Evolutionary conservation across 1,284 basidiomycete genomes (phyloP).

Genomic region (Boletellus dicymbophilus): DNA sequence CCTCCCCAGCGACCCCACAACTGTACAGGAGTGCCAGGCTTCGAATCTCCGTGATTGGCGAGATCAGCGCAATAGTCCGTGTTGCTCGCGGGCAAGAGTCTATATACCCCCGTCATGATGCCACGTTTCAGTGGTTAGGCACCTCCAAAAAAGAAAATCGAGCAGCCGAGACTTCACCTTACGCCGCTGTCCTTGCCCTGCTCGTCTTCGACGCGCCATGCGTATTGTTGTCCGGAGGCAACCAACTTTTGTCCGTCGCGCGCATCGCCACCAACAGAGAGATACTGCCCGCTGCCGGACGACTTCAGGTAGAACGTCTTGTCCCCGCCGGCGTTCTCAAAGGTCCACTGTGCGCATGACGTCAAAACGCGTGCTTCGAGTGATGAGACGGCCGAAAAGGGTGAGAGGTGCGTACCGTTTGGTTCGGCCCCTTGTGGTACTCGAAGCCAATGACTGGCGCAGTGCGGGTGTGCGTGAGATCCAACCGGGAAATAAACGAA

Average conservation of each 20-base stretch:
- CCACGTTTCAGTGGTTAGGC: neutral
- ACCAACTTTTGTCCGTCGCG: conserved; percentile 30
- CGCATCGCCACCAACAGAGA: conserved; percentile 36
- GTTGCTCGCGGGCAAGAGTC: conserved; percentile 26
- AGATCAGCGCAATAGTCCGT: conserved; percentile 27
- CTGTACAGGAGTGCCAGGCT: conserved; percentile 31
- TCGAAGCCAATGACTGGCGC: conserved; percentile 50
- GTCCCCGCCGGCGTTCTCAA: conserved; percentile 36
- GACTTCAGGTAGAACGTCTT: conserved; percentile 43
- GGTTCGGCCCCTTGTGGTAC: conserved; percentile 46
- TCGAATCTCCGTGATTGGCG: conserved; percentile 35
- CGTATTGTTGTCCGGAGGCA: conserved; percentile 35
- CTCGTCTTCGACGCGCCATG: conserved; percentile 44
- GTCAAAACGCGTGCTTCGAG: no score
- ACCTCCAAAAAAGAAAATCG: no score
- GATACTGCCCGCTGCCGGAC: conserved; percentile 38
- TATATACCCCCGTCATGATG: conserved; percentile 7
- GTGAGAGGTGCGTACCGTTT: conserved; percentile 38
- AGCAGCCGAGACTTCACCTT: conserved; percentile 24
- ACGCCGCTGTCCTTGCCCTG: conserved; percentile 6
- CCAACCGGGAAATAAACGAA: neutral
- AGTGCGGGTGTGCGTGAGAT: neutral
- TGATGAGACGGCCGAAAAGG: no score
- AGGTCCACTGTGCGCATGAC: conserved; percentile 45
- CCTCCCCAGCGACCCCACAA: conserved; percentile 36